Evolutionary conservation across 192 early-diverging fungal genomes (phyloP).

Genomic region (Entomortierella beljakovae): DNA sequence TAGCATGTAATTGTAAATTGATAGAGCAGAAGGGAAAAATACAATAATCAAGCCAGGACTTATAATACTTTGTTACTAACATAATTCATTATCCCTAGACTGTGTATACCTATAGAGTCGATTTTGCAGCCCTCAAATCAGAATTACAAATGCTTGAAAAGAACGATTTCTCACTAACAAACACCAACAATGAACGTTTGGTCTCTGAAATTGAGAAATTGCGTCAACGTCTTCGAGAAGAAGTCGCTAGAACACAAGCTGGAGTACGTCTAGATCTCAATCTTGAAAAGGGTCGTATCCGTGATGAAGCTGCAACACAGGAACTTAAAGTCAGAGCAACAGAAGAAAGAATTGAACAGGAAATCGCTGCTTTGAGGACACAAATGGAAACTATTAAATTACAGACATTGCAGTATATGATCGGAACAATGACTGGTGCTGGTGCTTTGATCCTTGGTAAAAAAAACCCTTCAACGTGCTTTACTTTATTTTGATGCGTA

Average conservation of each 20-base stretch:
- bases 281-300: constrained; percentile 88
- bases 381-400: constrained; percentile 93
- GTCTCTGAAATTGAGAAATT: constrained; percentile 87
- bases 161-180: constrained; percentile 87
- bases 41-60: no score
- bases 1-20: no score
- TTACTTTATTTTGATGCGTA: not conserved
- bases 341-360: constrained; percentile 88
- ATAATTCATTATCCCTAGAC: no score
- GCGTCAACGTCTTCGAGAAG: constrained; percentile 84
- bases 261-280: constrained; percentile 88
- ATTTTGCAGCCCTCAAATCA: constrained; percentile 88
- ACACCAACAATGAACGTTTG: constrained; percentile 83
- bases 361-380: constrained; percentile 82
- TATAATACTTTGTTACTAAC: not conserved
- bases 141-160: constrained; percentile 92
- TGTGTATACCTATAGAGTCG: constrained; percentile 88
- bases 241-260: constrained; percentile 85
- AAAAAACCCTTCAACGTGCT: not conserved
- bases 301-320: constrained; percentile 86
- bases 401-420: constrained; percentile 83
- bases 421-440: constrained; percentile 87
- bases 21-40: no score
- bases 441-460: constrained; percentile 80
- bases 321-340: constrained; percentile 89